Percentiles rank a stretch among this genome's conserved stretches.
Conservation (phyloP, 208 protist genomes). For the Crithidia fasciculata region DNA sequence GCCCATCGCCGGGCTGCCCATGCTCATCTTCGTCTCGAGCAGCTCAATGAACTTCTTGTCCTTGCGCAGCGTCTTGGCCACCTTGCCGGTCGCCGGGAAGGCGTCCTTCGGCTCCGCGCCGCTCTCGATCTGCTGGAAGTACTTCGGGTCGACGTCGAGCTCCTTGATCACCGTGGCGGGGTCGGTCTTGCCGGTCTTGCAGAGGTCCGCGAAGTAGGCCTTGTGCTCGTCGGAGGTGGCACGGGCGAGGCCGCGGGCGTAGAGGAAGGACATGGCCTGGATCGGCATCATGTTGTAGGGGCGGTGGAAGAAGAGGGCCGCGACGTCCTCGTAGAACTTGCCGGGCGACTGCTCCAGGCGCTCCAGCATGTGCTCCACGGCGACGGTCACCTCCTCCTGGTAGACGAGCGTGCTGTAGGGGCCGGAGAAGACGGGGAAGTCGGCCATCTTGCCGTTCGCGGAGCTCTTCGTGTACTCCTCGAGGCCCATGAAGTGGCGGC, state of each 20-base stretch:
- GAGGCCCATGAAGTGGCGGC: constrained; percentile 85
- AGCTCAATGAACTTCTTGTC: constrained; percentile 82
- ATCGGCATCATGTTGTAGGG: constrained; percentile 94
- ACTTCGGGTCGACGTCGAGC: constrained; percentile 67
- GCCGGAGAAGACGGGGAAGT: constrained; percentile 93
- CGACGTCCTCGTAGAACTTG: constrained; percentile 88
- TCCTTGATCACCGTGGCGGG: constrained; percentile 59
- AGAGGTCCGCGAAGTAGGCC: constrained; percentile 69
- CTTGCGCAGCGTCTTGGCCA: constrained; percentile 82
- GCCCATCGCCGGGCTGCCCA: constrained; percentile 84
- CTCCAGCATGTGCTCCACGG: constrained; percentile 88
- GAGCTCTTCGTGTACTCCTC: constrained; percentile 73
- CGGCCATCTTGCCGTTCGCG: constrained; percentile 81
- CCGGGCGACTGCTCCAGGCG: constrained; percentile 63
- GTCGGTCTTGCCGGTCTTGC: constrained; percentile 61
- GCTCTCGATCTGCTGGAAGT: constrained; percentile 82
- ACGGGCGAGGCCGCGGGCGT: constrained; percentile 82
- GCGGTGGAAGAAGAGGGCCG: constrained; percentile 91
- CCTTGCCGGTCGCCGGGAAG: constrained; percentile 75
- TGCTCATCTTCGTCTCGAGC: constrained; percentile 86
- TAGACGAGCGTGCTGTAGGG: constrained; percentile 91
- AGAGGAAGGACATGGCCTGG: constrained; percentile 90
- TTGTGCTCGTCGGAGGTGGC: constrained; percentile 73
- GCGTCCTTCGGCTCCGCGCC: constrained; percentile 76
- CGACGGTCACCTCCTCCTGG: constrained; percentile 86